Percentiles rank a stretch among this genome's conserved stretches.
Conservation (phyloP, 371 early-diverging fungal genomes). For the Mycotypha africana region DNA sequence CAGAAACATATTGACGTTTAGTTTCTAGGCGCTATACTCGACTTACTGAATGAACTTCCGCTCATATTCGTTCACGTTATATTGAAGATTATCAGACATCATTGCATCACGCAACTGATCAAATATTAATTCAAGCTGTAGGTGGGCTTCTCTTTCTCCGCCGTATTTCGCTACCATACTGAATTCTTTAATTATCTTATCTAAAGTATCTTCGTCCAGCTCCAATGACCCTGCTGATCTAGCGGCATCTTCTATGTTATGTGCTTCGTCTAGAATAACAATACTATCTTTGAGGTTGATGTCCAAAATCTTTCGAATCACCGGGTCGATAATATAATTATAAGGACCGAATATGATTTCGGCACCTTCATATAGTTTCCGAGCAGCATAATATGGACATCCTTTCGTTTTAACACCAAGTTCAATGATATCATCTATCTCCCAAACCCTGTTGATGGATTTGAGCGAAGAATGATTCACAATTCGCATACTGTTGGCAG, state of each 20-base stretch:
- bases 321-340: constrained; percentile 85
- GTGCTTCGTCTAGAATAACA: constrained; percentile 86
- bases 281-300: constrained; percentile 58
- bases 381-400: constrained; percentile 84
- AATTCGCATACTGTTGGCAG: constrained; percentile 10
- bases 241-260: constrained; percentile 56
- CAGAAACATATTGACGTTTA: too few species aligned
- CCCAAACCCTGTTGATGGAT: constrained; percentile 41
- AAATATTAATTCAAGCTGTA: constrained; percentile 13
- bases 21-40: too few species aligned
- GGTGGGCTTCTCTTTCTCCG: constrained; percentile 21
- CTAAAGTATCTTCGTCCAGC: constrained; percentile 36
- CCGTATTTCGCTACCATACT: constrained; percentile 16
- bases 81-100: constrained; percentile 8
- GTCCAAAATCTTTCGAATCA: constrained; percentile 52
- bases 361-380: constrained; percentile 52
- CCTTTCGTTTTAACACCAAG: constrained; percentile 38
- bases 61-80: constrained; percentile 35
- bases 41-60: constrained; percentile 34
- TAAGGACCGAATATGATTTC: constrained; percentile 91
- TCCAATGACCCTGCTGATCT: constrained; percentile 51
- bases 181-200: constrained; percentile 31
- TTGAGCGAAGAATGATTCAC: constrained; percentile 1
- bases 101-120: constrained; percentile 15
- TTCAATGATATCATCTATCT: constrained; percentile 69